Evolutionary conservation across 441 rosid species (phyloP).

Genomic region (Gossypium davidsonii): DNA sequence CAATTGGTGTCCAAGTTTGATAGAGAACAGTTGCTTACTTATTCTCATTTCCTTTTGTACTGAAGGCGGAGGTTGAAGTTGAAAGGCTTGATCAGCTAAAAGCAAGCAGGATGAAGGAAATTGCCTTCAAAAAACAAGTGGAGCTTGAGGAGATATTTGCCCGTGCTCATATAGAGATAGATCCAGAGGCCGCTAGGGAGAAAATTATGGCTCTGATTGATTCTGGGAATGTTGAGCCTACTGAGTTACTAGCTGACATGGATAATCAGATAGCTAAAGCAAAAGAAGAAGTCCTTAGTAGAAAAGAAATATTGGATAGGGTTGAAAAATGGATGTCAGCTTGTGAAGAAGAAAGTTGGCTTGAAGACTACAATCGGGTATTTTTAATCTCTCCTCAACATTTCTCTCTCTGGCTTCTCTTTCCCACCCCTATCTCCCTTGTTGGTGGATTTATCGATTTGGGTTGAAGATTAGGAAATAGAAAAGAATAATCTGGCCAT

Average conservation of each 20-base stretch:
- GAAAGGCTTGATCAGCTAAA: conserved; percentile 91
- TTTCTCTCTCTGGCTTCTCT: neutral
- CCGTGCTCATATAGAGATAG: conserved; percentile 73
- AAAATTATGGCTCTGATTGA: conserved; percentile 71
- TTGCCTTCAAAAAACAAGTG: conserved; percentile 78
- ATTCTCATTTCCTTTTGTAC: conserved; percentile 9
- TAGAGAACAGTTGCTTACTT: conserved; percentile 11
- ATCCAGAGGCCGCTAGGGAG: conserved; percentile 80
- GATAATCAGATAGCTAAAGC: conserved; percentile 82
- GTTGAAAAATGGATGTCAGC: conserved; percentile 99
- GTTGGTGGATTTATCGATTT: neutral
- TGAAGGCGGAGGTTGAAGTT: conserved; percentile 85
- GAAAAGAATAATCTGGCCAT: neutral
- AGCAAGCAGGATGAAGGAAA: conserved; percentile 93
- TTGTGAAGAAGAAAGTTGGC: conserved; percentile 99
- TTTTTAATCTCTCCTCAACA: neutral
- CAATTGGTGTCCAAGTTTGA: neutral
- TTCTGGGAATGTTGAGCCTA: conserved; percentile 80
- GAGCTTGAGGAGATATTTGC: conserved; percentile 88
- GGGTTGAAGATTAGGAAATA: neutral
- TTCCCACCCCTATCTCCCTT: neutral
- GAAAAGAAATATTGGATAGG: conserved; percentile 91
- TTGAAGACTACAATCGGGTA: conserved; percentile 94
- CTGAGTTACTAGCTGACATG: conserved; percentile 83
- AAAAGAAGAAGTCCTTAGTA: conserved; percentile 83